Evolutionary conservation across 805 yeast species (phyloP).

Genomic region (Kazachstania psychrophila): DNA sequence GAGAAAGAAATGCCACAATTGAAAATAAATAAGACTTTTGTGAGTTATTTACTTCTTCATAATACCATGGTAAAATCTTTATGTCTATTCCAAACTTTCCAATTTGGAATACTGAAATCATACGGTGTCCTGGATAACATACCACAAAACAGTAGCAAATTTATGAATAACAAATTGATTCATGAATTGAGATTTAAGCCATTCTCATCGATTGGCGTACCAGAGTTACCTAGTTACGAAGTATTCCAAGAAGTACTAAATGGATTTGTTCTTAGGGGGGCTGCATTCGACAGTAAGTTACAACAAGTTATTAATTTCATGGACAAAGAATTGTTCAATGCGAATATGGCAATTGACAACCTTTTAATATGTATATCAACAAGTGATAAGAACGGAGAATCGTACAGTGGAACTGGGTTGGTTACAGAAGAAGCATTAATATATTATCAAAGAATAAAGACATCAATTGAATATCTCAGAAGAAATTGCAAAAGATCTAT

Average conservation of each 20-base stretch:
- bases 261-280: conserved; percentile 15
- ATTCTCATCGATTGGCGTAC: conserved; percentile 71
- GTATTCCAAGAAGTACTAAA: conserved; percentile 18
- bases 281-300: conserved; percentile 13
- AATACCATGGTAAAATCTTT: conserved; percentile 23
- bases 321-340: conserved; percentile 13
- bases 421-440: conserved; percentile 24
- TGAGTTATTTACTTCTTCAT: conserved; percentile 19
- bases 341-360: conserved; percentile 8
- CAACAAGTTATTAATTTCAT: conserved; percentile 13
- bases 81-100: conserved; percentile 29
- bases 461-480: no score
- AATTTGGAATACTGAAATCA: conserved; percentile 24
- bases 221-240: conserved; percentile 47
- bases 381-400: conserved; percentile 16
- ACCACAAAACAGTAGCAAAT: conserved; percentile 20
- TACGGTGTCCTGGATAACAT: conserved; percentile 19
- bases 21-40: conserved; percentile 18
- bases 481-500: conserved; percentile 9
- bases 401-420: conserved; percentile 22
- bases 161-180: conserved; percentile 26
- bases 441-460: conserved; percentile 24
- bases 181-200: conserved; percentile 66
- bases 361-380: conserved; percentile 15
- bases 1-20: conserved; percentile 32